phyloP scores from a whole-genome alignment of 306 rosid genomes.

The Prunus kanzakura region DNA sequence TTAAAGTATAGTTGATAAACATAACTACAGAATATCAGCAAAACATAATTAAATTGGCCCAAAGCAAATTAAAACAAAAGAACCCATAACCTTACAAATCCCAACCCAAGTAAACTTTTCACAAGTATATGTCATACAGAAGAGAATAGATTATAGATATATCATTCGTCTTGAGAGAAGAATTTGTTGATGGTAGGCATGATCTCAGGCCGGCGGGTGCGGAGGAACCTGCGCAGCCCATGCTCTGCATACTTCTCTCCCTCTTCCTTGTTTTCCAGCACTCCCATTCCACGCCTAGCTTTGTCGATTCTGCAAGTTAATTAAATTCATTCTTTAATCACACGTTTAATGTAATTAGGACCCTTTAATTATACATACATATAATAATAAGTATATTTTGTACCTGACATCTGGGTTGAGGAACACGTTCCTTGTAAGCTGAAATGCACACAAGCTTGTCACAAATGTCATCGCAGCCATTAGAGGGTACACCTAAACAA shows the following conservation, averaged over 20 bases:
- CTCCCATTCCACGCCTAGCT: slow-evolving; percentile 48
- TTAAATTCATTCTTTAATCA: no score
- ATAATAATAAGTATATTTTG: background rate
- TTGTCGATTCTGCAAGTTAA: slow-evolving; percentile 52
- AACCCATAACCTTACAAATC: no score
- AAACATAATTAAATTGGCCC: no score
- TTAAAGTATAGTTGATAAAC: no score
- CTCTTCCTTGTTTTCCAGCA: slow-evolving; percentile 69
- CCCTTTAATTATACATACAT: background rate
- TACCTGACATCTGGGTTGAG: slow-evolving; percentile 86
- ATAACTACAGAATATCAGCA: no score
- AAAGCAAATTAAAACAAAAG: no score
- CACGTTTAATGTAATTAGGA: background rate
- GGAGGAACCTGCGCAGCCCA: slow-evolving; percentile 66
- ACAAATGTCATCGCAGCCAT: slow-evolving; percentile 87
- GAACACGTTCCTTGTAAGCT: slow-evolving; percentile 60
- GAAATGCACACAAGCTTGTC: slow-evolving; percentile 59
- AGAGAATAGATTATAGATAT: background rate
- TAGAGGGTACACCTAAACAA: slow-evolving; percentile 65
- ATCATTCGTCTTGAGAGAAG: slow-evolving; percentile 56
- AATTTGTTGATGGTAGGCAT: slow-evolving; percentile 78
- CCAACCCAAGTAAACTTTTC: background rate
- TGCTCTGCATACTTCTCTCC: slow-evolving; percentile 79
- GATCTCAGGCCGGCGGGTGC: slow-evolving; percentile 73
- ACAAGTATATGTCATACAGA: background rate